Evolutionary conservation across 2,329 filamentous ascomycete genomes (phyloP).

Genomic region (Phialocephala sp.): DNA sequence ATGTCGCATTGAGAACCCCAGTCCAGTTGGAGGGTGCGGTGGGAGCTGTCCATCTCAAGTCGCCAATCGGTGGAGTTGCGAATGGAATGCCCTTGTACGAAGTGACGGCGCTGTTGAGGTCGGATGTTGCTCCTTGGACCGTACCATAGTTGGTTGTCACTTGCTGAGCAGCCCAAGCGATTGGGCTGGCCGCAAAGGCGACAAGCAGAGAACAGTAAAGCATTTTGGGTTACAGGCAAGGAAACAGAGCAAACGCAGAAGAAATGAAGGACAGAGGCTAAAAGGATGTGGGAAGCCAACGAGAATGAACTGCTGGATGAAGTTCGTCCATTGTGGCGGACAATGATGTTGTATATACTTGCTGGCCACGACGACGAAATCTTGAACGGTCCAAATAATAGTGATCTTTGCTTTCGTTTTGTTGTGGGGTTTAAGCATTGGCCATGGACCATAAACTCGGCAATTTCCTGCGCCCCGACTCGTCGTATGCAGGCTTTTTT

Average conservation of each 20-base stretch:
- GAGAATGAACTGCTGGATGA: background rate
- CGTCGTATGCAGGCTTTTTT: too few species aligned
- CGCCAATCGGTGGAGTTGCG: slow-evolving; percentile 30
- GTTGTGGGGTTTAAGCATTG: too few species aligned
- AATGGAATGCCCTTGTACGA: slow-evolving; percentile 41
- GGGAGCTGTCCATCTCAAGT: slow-evolving; percentile 30
- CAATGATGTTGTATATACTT: background rate
- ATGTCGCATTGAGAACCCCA: slow-evolving; percentile 23
- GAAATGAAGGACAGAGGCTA: background rate
- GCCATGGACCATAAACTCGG: too few species aligned
- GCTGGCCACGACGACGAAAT: background rate
- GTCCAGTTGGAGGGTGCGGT: slow-evolving; percentile 22
- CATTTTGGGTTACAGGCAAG: background rate
- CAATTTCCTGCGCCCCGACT: too few species aligned
- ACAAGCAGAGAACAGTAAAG: background rate
- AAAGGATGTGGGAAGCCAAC: background rate
- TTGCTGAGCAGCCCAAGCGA: background rate
- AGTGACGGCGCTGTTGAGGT: slow-evolving; percentile 34
- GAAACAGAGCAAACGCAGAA: background rate
- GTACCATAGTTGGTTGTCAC: slow-evolving; percentile 2
- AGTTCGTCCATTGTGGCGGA: background rate
- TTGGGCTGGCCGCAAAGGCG: background rate
- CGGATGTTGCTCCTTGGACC: slow-evolving; percentile 31
- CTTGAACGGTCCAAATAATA: background rate
- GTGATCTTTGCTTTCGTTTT: background rate